Evolutionary conservation across 495 filamentous ascomycete genomes (phyloP).

Genomic region (Xylaria nigripes): DNA sequence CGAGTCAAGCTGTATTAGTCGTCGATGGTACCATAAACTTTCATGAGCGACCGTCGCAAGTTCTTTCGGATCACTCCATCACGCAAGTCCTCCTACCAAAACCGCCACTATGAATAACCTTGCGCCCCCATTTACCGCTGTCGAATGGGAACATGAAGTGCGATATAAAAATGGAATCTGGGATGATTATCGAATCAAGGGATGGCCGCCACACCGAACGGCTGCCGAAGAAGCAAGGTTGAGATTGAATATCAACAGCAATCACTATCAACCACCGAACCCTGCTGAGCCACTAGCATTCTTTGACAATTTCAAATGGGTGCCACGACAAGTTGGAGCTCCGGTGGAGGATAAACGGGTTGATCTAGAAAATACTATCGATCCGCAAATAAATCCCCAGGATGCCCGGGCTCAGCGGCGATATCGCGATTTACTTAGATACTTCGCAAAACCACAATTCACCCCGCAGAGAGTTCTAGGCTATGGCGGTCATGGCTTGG

Average conservation of each 20-base stretch:
- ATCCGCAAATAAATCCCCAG: not conserved
- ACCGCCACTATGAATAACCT: too few species aligned
- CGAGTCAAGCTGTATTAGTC: not conserved
- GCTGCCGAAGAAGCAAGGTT: not conserved
- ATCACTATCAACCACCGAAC: not conserved
- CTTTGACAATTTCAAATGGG: not conserved
- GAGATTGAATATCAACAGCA: not conserved
- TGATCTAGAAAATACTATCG: not conserved
- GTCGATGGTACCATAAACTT: not conserved
- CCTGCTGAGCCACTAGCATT: not conserved
- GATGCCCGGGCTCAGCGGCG: not conserved
- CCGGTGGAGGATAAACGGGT: not conserved
- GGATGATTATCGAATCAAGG: not conserved
- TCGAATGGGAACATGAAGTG: not conserved
- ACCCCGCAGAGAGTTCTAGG: not conserved
- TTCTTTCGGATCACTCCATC: not conserved
- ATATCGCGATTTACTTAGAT: not conserved
- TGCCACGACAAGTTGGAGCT: not conserved
- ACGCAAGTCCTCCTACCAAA: too few species aligned
- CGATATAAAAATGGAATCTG: not conserved
- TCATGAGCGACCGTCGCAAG: not conserved
- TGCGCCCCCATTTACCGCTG: too few species aligned
- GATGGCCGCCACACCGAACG: not conserved
- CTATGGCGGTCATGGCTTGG: constrained; percentile 1
- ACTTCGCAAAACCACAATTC: not conserved